Conservation (phyloP, 2,329 filamentous ascomycete genomes). For the Hypoxylon sp. region DNA sequence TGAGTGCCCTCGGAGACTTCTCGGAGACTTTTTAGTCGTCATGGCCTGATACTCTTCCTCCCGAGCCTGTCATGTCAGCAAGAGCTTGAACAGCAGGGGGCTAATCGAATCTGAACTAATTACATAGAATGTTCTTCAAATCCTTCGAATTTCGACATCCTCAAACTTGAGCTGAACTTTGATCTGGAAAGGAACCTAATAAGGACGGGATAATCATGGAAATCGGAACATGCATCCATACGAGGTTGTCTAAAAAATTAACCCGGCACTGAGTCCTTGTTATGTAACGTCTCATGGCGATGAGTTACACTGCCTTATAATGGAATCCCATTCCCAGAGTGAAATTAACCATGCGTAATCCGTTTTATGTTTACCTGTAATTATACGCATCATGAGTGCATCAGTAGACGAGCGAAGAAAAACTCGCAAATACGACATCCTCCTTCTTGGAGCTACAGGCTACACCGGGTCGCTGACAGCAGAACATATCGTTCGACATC, state of each 20-base stretch:
- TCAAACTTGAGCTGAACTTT: background rate
- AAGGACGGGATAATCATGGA: background rate
- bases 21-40: slow-evolving; percentile 14
- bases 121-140: background rate
- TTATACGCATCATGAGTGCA: slow-evolving; percentile 13
- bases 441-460: slow-evolving; percentile 39
- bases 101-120: background rate
- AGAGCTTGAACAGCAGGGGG: background rate
- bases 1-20: slow-evolving; percentile 9
- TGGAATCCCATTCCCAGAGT: background rate
- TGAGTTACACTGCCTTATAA: background rate
- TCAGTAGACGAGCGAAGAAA: slow-evolving; percentile 16
- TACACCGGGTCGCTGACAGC: slow-evolving; percentile 39
- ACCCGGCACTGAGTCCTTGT: background rate
- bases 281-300: background rate
- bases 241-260: background rate
- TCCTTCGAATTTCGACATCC: background rate
- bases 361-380: background rate
- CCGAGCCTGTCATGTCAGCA: background rate
- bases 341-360: background rate
- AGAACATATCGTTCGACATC: slow-evolving; percentile 31
- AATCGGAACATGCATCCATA: background rate
- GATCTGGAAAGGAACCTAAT: background rate
- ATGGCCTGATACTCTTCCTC: background rate
- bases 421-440: slow-evolving; percentile 33